Evolutionary conservation across 495 filamentous ascomycete species (phyloP).

Genomic region (Aspergillus egyptiacus): DNA sequence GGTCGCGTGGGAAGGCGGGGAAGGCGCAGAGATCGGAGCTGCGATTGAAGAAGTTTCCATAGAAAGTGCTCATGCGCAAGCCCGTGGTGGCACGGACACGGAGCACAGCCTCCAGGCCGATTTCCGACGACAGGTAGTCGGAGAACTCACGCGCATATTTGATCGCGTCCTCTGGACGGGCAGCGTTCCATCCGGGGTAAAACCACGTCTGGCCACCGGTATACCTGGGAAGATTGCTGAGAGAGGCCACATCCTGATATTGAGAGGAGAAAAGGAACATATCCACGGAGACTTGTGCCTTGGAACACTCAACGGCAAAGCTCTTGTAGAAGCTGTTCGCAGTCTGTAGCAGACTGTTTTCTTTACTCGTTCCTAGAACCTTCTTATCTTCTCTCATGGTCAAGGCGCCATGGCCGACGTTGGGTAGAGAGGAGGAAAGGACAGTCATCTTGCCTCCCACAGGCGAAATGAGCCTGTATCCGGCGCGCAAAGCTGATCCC

Average conservation of each 20-base stretch:
- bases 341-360: conserved; percentile 80
- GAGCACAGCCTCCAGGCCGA: conserved; percentile 92
- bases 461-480: conserved; percentile 89
- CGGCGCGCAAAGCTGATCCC: conserved; percentile 86
- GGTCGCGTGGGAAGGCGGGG: conserved; percentile 94
- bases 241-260: conserved; percentile 93
- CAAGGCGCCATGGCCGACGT: conserved; percentile 81
- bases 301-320: conserved; percentile 97
- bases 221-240: conserved; percentile 91
- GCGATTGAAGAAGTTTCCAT: conserved; percentile 98
- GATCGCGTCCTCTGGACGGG: conserved; percentile 85
- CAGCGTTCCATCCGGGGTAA: conserved; percentile 97
- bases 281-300: conserved; percentile 96
- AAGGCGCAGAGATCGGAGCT: conserved; percentile 96
- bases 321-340: conserved; percentile 97
- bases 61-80: conserved; percentile 93
- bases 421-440: conserved; percentile 83
- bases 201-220: conserved; percentile 98
- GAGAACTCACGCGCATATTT: conserved; percentile 97
- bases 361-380: conserved; percentile 87
- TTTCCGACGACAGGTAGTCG: conserved; percentile 90
- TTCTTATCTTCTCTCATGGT: conserved; percentile 97
- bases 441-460: conserved; percentile 93
- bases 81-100: conserved; percentile 93
- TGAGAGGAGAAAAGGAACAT: conserved; percentile 98